A percentile compares a stretch with the other conserved stretches of the same genome.
These are phyloP conservation scores for Tetrahymena elliotti DNA, from an alignment of 73 alveolate species.

Conservation along the genomic window DNA sequence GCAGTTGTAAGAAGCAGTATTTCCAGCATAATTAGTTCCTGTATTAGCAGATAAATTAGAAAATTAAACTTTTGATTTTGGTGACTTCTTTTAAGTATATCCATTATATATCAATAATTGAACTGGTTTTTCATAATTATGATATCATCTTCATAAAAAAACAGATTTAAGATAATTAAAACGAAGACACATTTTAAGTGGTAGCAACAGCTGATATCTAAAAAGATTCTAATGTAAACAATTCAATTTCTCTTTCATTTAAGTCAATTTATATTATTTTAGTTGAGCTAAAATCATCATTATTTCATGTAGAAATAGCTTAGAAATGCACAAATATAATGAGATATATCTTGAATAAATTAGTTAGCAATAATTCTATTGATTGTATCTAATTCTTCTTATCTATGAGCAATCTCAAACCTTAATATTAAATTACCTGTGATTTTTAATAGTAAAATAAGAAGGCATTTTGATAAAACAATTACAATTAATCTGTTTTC, in stretches of 20 bases:
- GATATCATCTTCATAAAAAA: not conserved
- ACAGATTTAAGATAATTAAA: not conserved
- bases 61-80: not conserved
- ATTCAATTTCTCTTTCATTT: not conserved
- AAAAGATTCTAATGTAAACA: not conserved
- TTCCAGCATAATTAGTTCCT: not conserved
- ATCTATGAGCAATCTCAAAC: no score
- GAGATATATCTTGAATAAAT: no score
- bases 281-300: not conserved
- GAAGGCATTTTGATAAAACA: no score
- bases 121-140: not conserved
- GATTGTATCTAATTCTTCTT: no score
- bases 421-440: no score
- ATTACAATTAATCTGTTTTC: no score
- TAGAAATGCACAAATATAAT: no score
- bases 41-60: not conserved
- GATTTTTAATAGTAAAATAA: no score
- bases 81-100: not conserved
- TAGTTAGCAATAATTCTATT: no score
- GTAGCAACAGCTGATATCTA: not conserved
- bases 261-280: not conserved
- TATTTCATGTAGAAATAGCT: not conserved
- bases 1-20: not conserved
- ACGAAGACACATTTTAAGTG: not conserved
- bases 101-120: not conserved